Percentiles rank a stretch among this genome's conserved stretches.
phyloP scores from a whole-genome alignment of 139 green algal species.

The Chlamydomonas schloesseri region DNA sequence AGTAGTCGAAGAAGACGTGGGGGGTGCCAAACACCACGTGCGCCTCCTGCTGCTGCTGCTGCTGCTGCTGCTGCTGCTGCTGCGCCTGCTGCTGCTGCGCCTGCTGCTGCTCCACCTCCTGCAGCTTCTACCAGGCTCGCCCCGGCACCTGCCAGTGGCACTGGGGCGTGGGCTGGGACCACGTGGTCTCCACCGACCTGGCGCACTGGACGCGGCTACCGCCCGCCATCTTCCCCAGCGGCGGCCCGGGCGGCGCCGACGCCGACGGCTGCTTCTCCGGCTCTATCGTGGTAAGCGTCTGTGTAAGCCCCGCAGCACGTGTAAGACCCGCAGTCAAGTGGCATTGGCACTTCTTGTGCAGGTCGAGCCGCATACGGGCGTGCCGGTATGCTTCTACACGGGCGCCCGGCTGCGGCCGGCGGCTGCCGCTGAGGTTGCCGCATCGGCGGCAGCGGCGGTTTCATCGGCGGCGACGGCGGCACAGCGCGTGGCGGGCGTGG shows the following conservation, averaged over 20 bases:
- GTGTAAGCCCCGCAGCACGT: background rate
- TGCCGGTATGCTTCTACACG: conserved; percentile 82
- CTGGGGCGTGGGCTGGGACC: conserved; percentile 89
- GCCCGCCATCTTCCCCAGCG: conserved; percentile 77
- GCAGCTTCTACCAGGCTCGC: conserved; percentile 77
- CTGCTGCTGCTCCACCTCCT: background rate
- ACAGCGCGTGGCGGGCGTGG: no score
- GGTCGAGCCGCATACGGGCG: conserved; percentile 64
- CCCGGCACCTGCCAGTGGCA: conserved; percentile 80
- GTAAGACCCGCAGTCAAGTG: no score
- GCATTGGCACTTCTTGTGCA: no score
- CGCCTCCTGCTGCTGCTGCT: no score
- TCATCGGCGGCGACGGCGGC: no score
- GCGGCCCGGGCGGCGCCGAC: conserved; percentile 67
- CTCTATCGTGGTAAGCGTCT: conserved; percentile 50
- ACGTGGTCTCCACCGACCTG: conserved; percentile 79
- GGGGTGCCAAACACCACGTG: no score
- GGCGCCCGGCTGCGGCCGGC: conserved; percentile 61
- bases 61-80: no score
- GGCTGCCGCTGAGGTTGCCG: no score
- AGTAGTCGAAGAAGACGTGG: no score
- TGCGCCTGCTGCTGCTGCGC: no score
- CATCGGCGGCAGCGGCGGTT: no score
- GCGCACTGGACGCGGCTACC: conserved; percentile 82
- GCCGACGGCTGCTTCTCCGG: conserved; percentile 90